Percentiles rank a stretch among this genome's conserved stretches.
These are phyloP conservation scores for Isoetes taiwanensis DNA, from an alignment of 75 land plant species.

Conservation along the genomic window DNA sequence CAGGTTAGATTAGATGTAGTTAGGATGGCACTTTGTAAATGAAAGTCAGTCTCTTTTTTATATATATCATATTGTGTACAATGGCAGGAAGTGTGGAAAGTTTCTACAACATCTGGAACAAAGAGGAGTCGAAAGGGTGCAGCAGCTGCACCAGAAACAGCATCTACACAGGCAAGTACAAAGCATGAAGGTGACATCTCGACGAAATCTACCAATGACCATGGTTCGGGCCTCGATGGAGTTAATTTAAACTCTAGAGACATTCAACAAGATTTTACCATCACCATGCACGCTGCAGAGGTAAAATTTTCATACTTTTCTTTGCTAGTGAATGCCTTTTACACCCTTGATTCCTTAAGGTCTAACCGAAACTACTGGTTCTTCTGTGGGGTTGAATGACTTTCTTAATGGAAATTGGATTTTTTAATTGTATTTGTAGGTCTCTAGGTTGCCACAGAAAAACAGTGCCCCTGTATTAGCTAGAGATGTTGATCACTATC, in stretches of 20 bases:
- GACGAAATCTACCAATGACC: conserved; percentile 17
- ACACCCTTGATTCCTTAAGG: no score
- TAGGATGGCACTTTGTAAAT: not conserved
- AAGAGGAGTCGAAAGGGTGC: conserved; percentile 48
- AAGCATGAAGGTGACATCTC: conserved; percentile 28
- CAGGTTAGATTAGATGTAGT: conserved; percentile 12
- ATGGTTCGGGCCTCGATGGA: no score
- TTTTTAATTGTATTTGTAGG: conserved; percentile 25
- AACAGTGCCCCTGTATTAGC: not conserved
- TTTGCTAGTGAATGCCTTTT: no score
- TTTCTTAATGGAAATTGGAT: no score
- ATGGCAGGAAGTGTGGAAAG: conserved; percentile 65
- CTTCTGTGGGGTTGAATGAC: no score
- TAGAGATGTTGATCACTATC: conserved; percentile 14
- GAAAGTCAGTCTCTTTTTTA: not conserved
- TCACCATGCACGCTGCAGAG: no score
- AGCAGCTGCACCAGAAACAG: conserved; percentile 20
- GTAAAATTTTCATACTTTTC: no score
- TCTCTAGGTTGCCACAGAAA: conserved; percentile 16
- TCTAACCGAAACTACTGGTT: no score
- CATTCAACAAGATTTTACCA: no score
- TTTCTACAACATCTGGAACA: conserved; percentile 65
- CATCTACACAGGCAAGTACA: conserved; percentile 17
- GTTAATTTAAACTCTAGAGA: no score
- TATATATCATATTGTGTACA: not conserved